phyloP scores from a whole-genome alignment of 345 rosid species.

The Arabidopsis suecica region DNA sequence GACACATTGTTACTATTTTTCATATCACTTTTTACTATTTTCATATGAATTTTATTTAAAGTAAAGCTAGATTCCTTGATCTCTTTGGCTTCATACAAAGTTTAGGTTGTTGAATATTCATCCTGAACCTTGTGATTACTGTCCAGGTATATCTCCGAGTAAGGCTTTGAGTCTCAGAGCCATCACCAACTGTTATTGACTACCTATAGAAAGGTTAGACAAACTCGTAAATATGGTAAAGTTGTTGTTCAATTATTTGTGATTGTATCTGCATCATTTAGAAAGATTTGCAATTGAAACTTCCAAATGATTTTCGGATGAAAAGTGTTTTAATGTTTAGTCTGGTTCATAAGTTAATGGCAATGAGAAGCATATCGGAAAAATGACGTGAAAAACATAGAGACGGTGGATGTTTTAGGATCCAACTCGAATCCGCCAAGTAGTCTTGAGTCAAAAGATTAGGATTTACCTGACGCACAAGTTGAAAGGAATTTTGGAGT shows the following conservation, averaged over 20 bases:
- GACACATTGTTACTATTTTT: slow-evolving; percentile 17
- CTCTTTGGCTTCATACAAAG: slow-evolving; percentile 1
- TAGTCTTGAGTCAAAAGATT: background rate
- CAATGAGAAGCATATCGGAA: background rate
- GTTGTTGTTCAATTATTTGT: background rate
- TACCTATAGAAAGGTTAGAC: slow-evolving; percentile 2
- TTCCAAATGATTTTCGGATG: background rate
- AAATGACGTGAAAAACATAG: background rate
- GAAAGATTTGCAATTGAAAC: background rate
- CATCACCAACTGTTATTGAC: slow-evolving; percentile 7
- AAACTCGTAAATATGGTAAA: slow-evolving; percentile 6
- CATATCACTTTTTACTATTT: slow-evolving; percentile 28
- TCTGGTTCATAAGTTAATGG: slow-evolving; percentile 10
- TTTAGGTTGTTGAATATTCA: slow-evolving; percentile 24
- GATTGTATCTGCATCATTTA: slow-evolving; percentile 2
- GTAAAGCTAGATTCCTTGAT: slow-evolving; percentile 5
- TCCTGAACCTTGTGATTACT: slow-evolving; percentile 29
- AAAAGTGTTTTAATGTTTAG: slow-evolving; percentile 3
- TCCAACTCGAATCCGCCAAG: background rate
- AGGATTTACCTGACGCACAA: slow-evolving; percentile 11
- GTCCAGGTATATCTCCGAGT: slow-evolving; percentile 20
- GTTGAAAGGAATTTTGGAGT: background rate
- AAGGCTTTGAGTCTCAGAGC: slow-evolving; percentile 3
- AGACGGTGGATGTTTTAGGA: background rate
- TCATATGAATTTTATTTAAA: background rate